A percentile compares a stretch with the other conserved stretches of the same genome.
Conservation (phyloP, 1,139 yeast species). For the Candida neerlandica region DNA sequence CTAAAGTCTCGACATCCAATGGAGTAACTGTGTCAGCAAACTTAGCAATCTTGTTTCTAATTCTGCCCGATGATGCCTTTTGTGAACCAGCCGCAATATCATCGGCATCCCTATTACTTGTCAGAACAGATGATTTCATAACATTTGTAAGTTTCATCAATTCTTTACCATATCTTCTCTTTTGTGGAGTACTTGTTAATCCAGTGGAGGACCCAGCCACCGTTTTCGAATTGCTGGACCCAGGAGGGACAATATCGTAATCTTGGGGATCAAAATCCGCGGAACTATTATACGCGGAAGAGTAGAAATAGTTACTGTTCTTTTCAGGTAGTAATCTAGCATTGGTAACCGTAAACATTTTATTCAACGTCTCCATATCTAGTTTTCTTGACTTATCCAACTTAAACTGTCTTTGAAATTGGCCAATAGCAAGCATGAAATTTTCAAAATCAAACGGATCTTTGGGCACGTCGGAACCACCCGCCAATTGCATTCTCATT, state of each 20-base stretch:
- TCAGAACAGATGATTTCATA: slow-evolving; percentile 76
- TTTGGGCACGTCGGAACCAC: slow-evolving; percentile 79
- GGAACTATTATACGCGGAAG: slow-evolving; percentile 10
- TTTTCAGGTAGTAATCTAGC: slow-evolving; percentile 40
- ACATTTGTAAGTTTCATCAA: slow-evolving; percentile 65
- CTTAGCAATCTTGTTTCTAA: slow-evolving; percentile 40
- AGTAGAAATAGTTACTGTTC: slow-evolving; percentile 17
- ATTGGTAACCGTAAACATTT: slow-evolving; percentile 61
- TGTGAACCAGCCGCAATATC: slow-evolving; percentile 22
- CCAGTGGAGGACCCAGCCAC: background rate
- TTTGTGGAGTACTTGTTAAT: slow-evolving; percentile 19
- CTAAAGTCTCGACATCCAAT: slow-evolving; percentile 46
- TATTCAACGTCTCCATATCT: slow-evolving; percentile 64
- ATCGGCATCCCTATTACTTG: slow-evolving; percentile 31
- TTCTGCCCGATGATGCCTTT: slow-evolving; percentile 29
- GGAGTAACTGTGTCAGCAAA: slow-evolving; percentile 41
- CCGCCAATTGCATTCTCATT: slow-evolving; percentile 63
- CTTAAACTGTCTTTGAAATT: slow-evolving; percentile 62
- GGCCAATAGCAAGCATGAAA: slow-evolving; percentile 60
- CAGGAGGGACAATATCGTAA: slow-evolving; percentile 9
- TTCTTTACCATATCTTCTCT: slow-evolving; percentile 45
- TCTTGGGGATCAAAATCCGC: slow-evolving; percentile 8
- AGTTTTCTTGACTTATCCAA: slow-evolving; percentile 59
- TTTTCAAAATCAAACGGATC: slow-evolving; percentile 82
- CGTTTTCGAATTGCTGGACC: background rate